These are phyloP conservation scores for Picochlorum sp. DNA, from an alignment of 139 green algal species.

Conservation along the genomic window DNA sequence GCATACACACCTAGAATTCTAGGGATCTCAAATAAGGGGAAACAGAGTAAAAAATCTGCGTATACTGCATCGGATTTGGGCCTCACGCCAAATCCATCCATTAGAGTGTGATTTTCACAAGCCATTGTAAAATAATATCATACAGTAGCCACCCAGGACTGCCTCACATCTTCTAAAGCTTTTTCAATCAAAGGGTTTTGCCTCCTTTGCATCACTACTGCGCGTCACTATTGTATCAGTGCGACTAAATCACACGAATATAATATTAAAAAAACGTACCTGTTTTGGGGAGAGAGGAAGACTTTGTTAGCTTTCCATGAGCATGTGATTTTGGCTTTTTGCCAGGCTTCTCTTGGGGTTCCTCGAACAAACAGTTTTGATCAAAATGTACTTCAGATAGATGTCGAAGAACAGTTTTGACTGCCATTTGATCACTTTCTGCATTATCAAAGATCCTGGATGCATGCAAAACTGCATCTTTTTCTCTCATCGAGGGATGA, in stretches of 20 bases:
- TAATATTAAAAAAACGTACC: neutral
- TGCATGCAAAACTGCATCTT: slow-evolving; percentile 7
- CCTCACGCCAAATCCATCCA: too few species aligned
- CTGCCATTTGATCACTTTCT: slow-evolving; percentile 9
- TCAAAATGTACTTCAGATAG: slow-evolving; percentile 15
- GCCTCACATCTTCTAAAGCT: slow-evolving; percentile 24
- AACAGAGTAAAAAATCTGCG: neutral
- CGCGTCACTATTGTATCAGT: too few species aligned
- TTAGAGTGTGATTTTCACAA: too few species aligned
- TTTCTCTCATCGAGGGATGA: slow-evolving; percentile 25
- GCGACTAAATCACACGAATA: too few species aligned
- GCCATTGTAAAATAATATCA: neutral
- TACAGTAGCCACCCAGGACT: slow-evolving; percentile 17
- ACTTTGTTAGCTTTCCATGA: slow-evolving; percentile 7
- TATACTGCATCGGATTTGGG: too few species aligned
- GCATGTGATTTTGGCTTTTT: neutral
- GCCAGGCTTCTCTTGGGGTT: neutral
- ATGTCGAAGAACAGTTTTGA: slow-evolving; percentile 26
- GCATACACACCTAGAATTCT: slow-evolving; percentile 20
- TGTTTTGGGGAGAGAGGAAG: neutral
- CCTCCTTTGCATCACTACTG: neutral
- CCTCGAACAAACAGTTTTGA: neutral
- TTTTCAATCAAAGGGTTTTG: neutral
- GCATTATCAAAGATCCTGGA: slow-evolving; percentile 8
- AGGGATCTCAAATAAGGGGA: slow-evolving; percentile 11